These are phyloP conservation scores for Saccharomyces paradoxus DNA, from an alignment of 805 yeast species.

Conservation along the genomic window DNA sequence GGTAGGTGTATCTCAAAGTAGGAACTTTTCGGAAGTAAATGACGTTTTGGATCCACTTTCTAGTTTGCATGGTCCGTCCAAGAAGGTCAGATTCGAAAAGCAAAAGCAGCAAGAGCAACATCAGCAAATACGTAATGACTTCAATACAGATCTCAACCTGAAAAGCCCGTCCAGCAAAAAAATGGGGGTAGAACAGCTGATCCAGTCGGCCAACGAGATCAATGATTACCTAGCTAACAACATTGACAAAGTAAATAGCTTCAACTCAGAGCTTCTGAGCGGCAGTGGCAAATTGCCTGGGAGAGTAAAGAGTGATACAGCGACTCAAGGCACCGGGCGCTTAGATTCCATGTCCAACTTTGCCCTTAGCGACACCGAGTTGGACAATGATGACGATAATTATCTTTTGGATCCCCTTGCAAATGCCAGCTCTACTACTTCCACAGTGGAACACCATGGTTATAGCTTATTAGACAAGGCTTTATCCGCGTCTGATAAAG, in stretches of 20 bases:
- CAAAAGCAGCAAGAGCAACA: not conserved
- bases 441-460: not conserved
- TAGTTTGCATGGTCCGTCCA: not conserved
- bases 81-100: not conserved
- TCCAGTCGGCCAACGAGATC: constrained; percentile 16
- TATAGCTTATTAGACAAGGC: not conserved
- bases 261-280: constrained; percentile 5
- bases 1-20: constrained; percentile 10
- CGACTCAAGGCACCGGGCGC: constrained; percentile 13
- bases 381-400: constrained; percentile 1
- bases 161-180: constrained; percentile 5
- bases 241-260: constrained; percentile 11
- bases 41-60: constrained; percentile 7
- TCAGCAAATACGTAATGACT: not conserved
- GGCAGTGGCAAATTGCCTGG: constrained; percentile 5
- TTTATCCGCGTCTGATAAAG: not conserved
- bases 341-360: constrained; percentile 27
- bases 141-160: not conserved
- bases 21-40: constrained; percentile 19
- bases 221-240: constrained; percentile 17
- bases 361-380: constrained; percentile 21
- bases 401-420: not conserved
- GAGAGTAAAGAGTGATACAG: constrained; percentile 12
- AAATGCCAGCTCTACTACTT: not conserved
- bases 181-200: constrained; percentile 16